Evolutionary conservation across 73 alveolate species (phyloP), one percentile per base, ranked within the genome.

Genomic region (Stentor roeselii): DNA sequence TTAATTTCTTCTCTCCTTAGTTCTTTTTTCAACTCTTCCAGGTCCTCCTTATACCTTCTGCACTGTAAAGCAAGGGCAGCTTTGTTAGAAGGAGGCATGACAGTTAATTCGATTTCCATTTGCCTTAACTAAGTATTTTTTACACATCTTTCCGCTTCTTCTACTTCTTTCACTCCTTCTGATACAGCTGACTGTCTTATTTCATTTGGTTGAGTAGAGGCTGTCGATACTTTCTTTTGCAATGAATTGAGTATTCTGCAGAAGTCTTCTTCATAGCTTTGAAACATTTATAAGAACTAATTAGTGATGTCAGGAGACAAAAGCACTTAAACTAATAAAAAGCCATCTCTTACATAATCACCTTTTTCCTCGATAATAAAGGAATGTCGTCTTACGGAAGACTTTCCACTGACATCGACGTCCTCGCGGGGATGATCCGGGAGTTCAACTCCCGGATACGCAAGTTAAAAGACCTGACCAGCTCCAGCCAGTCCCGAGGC

Each of bases 141-240:
- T 58, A 58, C 74, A 35, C 82, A 67, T 67, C 32, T 67, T 67
- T 67, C 82, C 32, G 82, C 82, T 15, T 67, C 82, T 0, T n/a
- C 11, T 15, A 67, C 15, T 35, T 67, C 82, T 67, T 32, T 32
- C 37, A 32, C 38, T 32, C 59, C 82, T 67, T 67, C 82, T 27
- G 38, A 27, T 32, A 67, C 32, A 31, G 82, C 82, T 27, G 31
- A 30, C 32, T 67, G 60, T 67, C 32, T 67, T 27, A 30, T 36
- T 35, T 67, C 82, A 15, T 35, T 67, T 15, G 37, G 11, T 35
- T 67, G 82, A 31, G 15, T 67, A 15, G 38, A n/a, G 2, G 32
- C 27, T 15, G 42, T 14, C 32, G 38, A 67, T 67, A 67, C 38
- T 50, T 67, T 67, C 31, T 35, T 67, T 67, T 30, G 42, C 31